Percentiles rank a stretch among this genome's conserved stretches.
Evolutionary conservation across 768 basidiomycete genomes (phyloP).

Genomic region (Hydnum rufescens): DNA sequence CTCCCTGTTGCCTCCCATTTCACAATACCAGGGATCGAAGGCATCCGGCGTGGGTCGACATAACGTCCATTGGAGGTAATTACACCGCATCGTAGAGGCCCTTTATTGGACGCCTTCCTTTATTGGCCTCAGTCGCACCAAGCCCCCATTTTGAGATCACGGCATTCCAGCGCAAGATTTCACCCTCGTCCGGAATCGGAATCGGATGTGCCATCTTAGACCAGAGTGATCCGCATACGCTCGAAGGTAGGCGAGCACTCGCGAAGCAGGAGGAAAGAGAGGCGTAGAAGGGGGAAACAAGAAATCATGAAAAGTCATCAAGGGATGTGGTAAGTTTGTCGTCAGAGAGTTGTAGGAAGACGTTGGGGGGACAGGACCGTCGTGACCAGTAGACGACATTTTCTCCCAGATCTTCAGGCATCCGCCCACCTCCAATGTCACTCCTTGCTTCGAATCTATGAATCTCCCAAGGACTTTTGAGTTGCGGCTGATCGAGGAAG

Average conservation of each 20-base stretch:
- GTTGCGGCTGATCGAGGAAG: conserved; percentile 37
- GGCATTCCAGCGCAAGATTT: conserved; percentile 12
- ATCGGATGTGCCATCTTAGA: conserved; percentile 38
- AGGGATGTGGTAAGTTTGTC: conserved; percentile 62
- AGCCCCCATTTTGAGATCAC: too few species aligned
- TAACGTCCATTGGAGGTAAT: conserved; percentile 74
- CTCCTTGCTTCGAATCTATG: conserved; percentile 43
- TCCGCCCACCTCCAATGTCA: conserved; percentile 59
- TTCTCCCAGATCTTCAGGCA: too few species aligned
- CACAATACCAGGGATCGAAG: conserved; percentile 36
- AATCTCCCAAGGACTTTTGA: conserved; percentile 41
- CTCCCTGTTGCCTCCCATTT: conserved; percentile 27
- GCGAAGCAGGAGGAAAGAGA: conserved; percentile 41
- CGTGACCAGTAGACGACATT: too few species aligned
- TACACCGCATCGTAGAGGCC: too few species aligned
- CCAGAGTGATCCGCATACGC: conserved; percentile 42
- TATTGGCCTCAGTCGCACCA: too few species aligned
- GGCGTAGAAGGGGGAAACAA: conserved; percentile 53
- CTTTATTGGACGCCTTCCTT: too few species aligned
- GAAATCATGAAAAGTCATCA: conserved; percentile 49
- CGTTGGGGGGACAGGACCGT: conserved; percentile 30
- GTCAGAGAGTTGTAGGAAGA: conserved; percentile 63
- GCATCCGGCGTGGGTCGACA: conserved; percentile 40
- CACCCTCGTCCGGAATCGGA: conserved; percentile 38
- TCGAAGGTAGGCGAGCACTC: conserved; percentile 49